Evolutionary conservation across 2,329 filamentous ascomycete genomes (phyloP).

Genomic region (Cytospora leucostoma): DNA sequence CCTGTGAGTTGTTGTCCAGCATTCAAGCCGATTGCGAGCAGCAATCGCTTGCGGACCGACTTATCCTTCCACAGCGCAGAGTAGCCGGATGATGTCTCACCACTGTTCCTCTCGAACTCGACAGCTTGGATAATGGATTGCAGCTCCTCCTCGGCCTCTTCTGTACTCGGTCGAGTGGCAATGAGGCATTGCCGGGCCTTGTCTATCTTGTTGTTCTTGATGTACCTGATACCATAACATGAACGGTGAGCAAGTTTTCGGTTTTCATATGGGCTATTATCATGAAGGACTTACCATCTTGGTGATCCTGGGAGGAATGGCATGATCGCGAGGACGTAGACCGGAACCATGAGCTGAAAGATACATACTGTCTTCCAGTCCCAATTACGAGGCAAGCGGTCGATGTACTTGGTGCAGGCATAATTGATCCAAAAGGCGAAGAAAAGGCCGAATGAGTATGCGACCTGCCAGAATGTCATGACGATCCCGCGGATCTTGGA

Average conservation of each 20-base stretch:
- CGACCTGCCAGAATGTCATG: slow-evolving; percentile 69
- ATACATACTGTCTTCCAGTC: slow-evolving; percentile 74
- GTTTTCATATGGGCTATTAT: background rate
- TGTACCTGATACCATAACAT: slow-evolving; percentile 30
- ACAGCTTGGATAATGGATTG: slow-evolving; percentile 66
- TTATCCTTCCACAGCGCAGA: slow-evolving; percentile 69
- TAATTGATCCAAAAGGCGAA: slow-evolving; percentile 66
- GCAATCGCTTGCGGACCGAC: slow-evolving; percentile 66
- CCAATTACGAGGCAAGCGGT: slow-evolving; percentile 55
- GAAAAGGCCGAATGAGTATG: slow-evolving; percentile 44
- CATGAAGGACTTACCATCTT: slow-evolving; percentile 58
- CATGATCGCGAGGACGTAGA: slow-evolving; percentile 61
- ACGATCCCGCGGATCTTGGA: slow-evolving; percentile 65
- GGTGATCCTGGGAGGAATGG: slow-evolving; percentile 69
- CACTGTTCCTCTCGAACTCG: slow-evolving; percentile 70
- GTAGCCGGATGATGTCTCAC: slow-evolving; percentile 61
- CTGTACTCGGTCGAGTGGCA: slow-evolving; percentile 61
- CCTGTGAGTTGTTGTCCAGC: slow-evolving; percentile 72
- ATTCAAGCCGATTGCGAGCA: slow-evolving; percentile 67
- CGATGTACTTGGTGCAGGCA: slow-evolving; percentile 56
- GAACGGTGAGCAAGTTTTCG: background rate
- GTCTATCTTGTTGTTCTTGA: slow-evolving; percentile 60
- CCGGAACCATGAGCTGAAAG: slow-evolving; percentile 68
- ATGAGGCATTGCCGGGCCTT: slow-evolving; percentile 58
- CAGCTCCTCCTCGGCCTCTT: slow-evolving; percentile 68